Evolutionary conservation across 192 early-diverging fungal genomes (phyloP).

Genomic region (Podila horticola): DNA sequence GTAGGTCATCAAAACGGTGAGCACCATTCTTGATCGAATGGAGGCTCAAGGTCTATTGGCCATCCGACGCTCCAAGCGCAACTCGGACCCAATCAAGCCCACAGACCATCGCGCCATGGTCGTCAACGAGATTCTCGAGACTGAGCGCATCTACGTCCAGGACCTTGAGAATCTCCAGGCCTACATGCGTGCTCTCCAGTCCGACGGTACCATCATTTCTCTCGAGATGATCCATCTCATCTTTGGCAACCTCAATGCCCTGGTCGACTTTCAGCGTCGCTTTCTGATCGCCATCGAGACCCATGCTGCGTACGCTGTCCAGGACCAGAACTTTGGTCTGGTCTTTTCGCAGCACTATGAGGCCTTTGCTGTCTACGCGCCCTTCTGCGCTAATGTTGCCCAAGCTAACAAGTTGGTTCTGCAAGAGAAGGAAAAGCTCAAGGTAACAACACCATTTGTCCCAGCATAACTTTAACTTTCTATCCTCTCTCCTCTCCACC

Average conservation of each 20-base stretch:
- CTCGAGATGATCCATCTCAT: slow-evolving; percentile 84
- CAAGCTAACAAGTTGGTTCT: slow-evolving; percentile 76
- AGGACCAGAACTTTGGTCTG: slow-evolving; percentile 90
- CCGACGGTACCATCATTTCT: slow-evolving; percentile 73
- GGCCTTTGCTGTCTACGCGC: slow-evolving; percentile 86
- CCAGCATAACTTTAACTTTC: background rate
- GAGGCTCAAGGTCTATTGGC: slow-evolving; percentile 72
- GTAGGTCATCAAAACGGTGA: slow-evolving; percentile 86
- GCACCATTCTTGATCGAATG: slow-evolving; percentile 79
- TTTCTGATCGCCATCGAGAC: slow-evolving; percentile 93
- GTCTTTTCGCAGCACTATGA: slow-evolving; percentile 81
- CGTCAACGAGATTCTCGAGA: slow-evolving; percentile 90
- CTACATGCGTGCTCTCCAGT: slow-evolving; percentile 78
- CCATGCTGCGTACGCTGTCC: slow-evolving; percentile 69
- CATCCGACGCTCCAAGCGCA: slow-evolving; percentile 51
- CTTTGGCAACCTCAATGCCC: slow-evolving; percentile 92
- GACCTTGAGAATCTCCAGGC: slow-evolving; percentile 86
- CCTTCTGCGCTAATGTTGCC: slow-evolving; percentile 93
- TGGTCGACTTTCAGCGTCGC: slow-evolving; percentile 95
- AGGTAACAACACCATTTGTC: slow-evolving; percentile 50
- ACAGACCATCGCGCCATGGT: slow-evolving; percentile 90
- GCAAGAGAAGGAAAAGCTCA: slow-evolving; percentile 68
- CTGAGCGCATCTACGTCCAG: slow-evolving; percentile 91
- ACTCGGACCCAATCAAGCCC: slow-evolving; percentile 69
- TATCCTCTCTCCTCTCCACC: background rate